phyloP scores from a whole-genome alignment of 345 rosid genomes.

The Salix udensis region DNA sequence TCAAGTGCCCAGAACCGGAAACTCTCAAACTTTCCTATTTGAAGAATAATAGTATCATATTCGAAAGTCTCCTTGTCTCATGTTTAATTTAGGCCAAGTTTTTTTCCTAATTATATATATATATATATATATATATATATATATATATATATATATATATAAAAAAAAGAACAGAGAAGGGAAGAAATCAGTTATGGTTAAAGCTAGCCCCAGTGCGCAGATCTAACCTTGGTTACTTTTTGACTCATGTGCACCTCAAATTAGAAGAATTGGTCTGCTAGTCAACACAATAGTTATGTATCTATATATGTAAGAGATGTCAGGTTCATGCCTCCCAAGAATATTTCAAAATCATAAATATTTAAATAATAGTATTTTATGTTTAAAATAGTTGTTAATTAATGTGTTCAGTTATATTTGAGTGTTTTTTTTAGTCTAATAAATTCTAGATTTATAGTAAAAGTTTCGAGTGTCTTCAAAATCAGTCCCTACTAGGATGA shows the following conservation, averaged over 20 bases:
- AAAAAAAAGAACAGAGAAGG: neutral
- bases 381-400: too few species aligned
- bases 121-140: neutral
- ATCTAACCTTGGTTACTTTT: neutral
- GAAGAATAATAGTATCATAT: slow-evolving; percentile 6
- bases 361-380: too few species aligned
- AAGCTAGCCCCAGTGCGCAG: neutral
- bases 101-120: neutral
- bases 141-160: neutral
- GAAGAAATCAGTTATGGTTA: neutral
- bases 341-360: too few species aligned
- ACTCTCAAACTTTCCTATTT: slow-evolving; percentile 15
- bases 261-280: neutral
- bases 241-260: neutral
- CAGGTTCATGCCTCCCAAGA: neutral
- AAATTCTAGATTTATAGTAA: too few species aligned
- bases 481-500: too few species aligned
- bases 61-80: slow-evolving; percentile 1
- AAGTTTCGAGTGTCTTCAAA: too few species aligned
- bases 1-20: slow-evolving; percentile 20
- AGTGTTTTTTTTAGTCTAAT: too few species aligned
- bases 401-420: too few species aligned
- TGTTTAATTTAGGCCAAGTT: neutral
- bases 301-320: neutral
- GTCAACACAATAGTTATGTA: neutral